These are phyloP conservation scores for Mycena alexandri DNA, from an alignment of 768 basidiomycete species.

Conservation along the genomic window DNA sequence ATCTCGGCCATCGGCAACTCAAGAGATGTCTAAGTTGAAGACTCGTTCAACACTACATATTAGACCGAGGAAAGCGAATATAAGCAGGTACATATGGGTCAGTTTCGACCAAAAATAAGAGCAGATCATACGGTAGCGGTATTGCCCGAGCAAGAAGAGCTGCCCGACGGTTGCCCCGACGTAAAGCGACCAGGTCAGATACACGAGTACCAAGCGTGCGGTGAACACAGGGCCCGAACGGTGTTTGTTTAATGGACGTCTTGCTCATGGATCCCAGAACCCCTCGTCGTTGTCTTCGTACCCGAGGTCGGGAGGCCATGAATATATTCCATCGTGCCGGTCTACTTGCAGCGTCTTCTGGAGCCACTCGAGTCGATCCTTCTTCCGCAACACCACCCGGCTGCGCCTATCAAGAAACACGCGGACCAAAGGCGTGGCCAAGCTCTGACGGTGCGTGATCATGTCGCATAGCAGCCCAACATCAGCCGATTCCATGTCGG, in stretches of 20 bases:
- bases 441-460: constrained; percentile 42
- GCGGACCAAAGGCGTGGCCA: constrained; percentile 37
- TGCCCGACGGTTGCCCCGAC: too few species aligned
- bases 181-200: too few species aligned
- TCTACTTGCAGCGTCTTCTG: constrained; percentile 47
- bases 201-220: not conserved
- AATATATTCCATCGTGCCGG: constrained; percentile 44
- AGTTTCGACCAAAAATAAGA: too few species aligned
- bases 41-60: too few species aligned
- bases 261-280: constrained; percentile 39
- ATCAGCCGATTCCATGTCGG: constrained; percentile 48
- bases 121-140: too few species aligned
- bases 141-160: too few species aligned
- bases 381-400: constrained; percentile 47
- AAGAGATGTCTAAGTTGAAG: too few species aligned
- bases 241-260: not conserved
- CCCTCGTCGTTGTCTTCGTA: constrained; percentile 53
- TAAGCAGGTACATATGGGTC: too few species aligned
- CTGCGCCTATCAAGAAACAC: constrained; percentile 54
- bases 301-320: constrained; percentile 56
- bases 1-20: too few species aligned
- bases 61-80: too few species aligned
- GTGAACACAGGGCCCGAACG: not conserved
- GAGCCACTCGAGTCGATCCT: constrained; percentile 39
- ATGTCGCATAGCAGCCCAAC: constrained; percentile 48